Conservation (phyloP, 2,329 filamentous ascomycete species). For the Cordyceps cateniannulata region DNA sequence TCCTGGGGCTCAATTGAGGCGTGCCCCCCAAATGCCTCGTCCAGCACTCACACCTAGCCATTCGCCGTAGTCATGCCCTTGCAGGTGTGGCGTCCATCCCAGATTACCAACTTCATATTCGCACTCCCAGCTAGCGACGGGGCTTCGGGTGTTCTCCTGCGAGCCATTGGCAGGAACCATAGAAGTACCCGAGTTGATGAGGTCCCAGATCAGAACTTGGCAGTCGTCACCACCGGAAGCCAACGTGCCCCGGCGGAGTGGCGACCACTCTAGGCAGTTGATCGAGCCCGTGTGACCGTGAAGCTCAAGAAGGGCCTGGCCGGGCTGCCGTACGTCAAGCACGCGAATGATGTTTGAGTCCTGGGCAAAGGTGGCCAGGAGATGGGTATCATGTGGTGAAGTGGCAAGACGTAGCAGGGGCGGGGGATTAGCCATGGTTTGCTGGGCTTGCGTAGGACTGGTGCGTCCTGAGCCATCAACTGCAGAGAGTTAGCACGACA, state of each 20-base stretch:
- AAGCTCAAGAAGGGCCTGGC: conserved; percentile 88
- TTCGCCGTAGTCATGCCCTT: conserved; percentile 65
- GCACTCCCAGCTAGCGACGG: conserved; percentile 74
- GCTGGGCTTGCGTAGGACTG: conserved; percentile 69
- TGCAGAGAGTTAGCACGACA: conserved; percentile 21
- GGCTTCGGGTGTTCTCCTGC: conserved; percentile 54
- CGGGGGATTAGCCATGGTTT: conserved; percentile 70
- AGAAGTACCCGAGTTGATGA: conserved; percentile 58
- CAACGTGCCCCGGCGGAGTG: conserved; percentile 75
- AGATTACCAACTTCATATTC: conserved; percentile 84
- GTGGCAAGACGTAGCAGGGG: conserved; percentile 77
- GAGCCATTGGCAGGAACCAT: conserved; percentile 42
- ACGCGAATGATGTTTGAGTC: conserved; percentile 91
- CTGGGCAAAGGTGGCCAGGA: conserved; percentile 93
- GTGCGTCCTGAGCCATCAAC: conserved; percentile 56
- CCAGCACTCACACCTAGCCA: conserved; percentile 81
- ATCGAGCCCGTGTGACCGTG: conserved; percentile 79
- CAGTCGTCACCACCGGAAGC: conserved; percentile 91
- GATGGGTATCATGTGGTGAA: conserved; percentile 89
- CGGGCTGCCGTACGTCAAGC: conserved; percentile 90
- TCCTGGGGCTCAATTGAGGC: conserved; percentile 24
- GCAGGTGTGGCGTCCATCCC: conserved; percentile 71
- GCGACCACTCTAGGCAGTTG: conserved; percentile 96
- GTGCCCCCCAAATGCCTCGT: conserved; percentile 74
- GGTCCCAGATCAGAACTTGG: conserved; percentile 87